Conservation (phyloP, 2,329 filamentous ascomycete genomes). For the Nothopassalora personata region DNA sequence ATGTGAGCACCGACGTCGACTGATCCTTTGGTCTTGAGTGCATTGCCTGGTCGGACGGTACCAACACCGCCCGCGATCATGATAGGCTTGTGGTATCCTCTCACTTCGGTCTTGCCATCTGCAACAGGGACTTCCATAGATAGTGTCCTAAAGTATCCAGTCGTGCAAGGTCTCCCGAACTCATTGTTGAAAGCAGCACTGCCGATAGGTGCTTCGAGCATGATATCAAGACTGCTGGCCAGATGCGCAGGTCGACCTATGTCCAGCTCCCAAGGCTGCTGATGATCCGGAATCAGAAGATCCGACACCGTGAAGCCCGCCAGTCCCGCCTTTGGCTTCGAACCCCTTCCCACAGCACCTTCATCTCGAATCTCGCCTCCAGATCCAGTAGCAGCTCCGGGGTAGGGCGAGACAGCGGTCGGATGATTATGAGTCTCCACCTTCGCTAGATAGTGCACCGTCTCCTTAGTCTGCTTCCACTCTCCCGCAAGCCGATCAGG, state of each 20-base stretch:
- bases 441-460: slow-evolving; percentile 82
- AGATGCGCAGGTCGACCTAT: slow-evolving; percentile 87
- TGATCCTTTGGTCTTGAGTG: slow-evolving; percentile 72
- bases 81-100: slow-evolving; percentile 96
- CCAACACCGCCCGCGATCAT: slow-evolving; percentile 97
- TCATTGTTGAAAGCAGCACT: slow-evolving; percentile 97
- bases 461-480: slow-evolving; percentile 82
- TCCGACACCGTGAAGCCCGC: slow-evolving; percentile 94
- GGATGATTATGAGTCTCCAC: slow-evolving; percentile 98
- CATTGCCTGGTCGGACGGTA: slow-evolving; percentile 83
- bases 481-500: slow-evolving; percentile 80
- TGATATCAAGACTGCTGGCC: slow-evolving; percentile 90
- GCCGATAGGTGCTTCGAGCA: slow-evolving; percentile 94
- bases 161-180: slow-evolving; percentile 83
- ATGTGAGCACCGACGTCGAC: slow-evolving; percentile 85
- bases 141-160: slow-evolving; percentile 87
- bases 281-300: slow-evolving; percentile 76
- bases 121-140: slow-evolving; percentile 62
- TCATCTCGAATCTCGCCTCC: slow-evolving; percentile 96
- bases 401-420: slow-evolving; percentile 88
- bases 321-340: slow-evolving; percentile 85
- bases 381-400: slow-evolving; percentile 89
- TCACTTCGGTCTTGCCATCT: slow-evolving; percentile 61
- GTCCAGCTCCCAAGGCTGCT: slow-evolving; percentile 84
- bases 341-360: slow-evolving; percentile 87